Evolutionary conservation across 2,329 filamentous ascomycete genomes (phyloP).

Genomic region (Trematosphaeria pertusa): DNA sequence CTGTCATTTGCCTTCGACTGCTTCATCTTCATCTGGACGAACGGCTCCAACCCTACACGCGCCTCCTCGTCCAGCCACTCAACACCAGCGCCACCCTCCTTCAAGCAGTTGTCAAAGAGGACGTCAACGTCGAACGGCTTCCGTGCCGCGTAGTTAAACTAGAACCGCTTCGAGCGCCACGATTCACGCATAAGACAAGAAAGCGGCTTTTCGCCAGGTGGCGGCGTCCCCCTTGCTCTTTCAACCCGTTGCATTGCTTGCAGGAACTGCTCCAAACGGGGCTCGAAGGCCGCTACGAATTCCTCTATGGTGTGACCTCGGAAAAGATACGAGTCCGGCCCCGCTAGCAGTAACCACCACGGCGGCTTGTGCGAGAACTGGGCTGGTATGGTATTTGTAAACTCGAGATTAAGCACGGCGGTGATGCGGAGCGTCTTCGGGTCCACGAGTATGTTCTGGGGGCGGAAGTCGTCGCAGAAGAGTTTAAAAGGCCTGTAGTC

Average conservation of each 20-base stretch:
- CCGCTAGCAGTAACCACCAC: constrained; percentile 49
- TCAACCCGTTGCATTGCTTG: constrained; percentile 4
- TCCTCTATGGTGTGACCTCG: constrained; percentile 12
- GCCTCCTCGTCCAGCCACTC: too few species aligned
- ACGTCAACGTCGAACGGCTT: too few species aligned
- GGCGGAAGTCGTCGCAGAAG: constrained; percentile 51
- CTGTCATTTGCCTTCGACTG: too few species aligned
- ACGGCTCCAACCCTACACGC: too few species aligned
- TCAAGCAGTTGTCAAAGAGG: too few species aligned
- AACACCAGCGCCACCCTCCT: too few species aligned
- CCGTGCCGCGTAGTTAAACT: too few species aligned
- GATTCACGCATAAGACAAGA: constrained; percentile 25
- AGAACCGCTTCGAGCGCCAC: too few species aligned
- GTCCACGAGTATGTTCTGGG: constrained; percentile 50
- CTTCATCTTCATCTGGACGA: too few species aligned
- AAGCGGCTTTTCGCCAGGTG: constrained; percentile 20
- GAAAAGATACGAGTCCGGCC: constrained; percentile 26
- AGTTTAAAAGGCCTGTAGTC: constrained; percentile 35
- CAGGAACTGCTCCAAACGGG: constrained; percentile 12
- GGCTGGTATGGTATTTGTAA: constrained; percentile 50
- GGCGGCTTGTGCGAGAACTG: constrained; percentile 49
- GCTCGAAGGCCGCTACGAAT: constrained; percentile 1
- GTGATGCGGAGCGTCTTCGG: constrained; percentile 44
- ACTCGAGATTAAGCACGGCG: constrained; percentile 51
- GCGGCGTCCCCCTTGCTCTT: constrained; percentile 2